These are phyloP conservation scores for Vitis rupestris DNA, from an alignment of 164 flowering plant genomes.

Conservation along the genomic window DNA sequence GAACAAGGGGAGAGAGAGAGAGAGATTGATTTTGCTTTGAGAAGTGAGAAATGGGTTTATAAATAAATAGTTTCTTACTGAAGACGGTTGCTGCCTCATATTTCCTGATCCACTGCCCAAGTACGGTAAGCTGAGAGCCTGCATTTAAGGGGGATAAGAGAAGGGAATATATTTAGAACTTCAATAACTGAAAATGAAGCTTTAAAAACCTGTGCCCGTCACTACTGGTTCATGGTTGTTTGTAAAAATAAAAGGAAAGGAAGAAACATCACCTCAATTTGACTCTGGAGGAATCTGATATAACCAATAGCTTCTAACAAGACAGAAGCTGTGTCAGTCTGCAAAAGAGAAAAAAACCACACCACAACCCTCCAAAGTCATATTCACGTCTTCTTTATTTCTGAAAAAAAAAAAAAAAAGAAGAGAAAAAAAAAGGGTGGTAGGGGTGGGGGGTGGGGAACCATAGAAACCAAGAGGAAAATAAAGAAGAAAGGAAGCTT, in stretches of 20 bases:
- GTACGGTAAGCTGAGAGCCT: slow-evolving; percentile 92
- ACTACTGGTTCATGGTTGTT: slow-evolving; percentile 18
- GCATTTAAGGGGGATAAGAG: slow-evolving; percentile 30
- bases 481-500: slow-evolving; percentile 1
- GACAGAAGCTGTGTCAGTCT: slow-evolving; percentile 70
- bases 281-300: slow-evolving; percentile 65
- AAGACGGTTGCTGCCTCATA: slow-evolving; percentile 51
- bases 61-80: slow-evolving; percentile 31
- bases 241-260: slow-evolving; percentile 9
- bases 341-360: slow-evolving; percentile 26
- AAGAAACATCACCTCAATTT: slow-evolving; percentile 51
- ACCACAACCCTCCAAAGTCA: slow-evolving; percentile 24
- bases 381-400: slow-evolving; percentile 11
- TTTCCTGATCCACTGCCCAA: slow-evolving; percentile 61
- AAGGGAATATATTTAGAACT: slow-evolving; percentile 18
- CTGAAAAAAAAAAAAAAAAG: neutral
- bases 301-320: slow-evolving; percentile 58
- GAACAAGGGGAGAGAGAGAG: neutral
- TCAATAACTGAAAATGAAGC: slow-evolving; percentile 9
- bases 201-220: neutral
- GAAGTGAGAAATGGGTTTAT: slow-evolving; percentile 7
- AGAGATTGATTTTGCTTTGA: slow-evolving; percentile 15
- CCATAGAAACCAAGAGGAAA: neutral
- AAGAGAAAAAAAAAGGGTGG: neutral
- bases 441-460: neutral